Evolutionary conservation across 2,329 filamentous ascomycete species (phyloP), one percentile per base, ranked within the genome.

Genomic region (Botrytis aclada): DNA sequence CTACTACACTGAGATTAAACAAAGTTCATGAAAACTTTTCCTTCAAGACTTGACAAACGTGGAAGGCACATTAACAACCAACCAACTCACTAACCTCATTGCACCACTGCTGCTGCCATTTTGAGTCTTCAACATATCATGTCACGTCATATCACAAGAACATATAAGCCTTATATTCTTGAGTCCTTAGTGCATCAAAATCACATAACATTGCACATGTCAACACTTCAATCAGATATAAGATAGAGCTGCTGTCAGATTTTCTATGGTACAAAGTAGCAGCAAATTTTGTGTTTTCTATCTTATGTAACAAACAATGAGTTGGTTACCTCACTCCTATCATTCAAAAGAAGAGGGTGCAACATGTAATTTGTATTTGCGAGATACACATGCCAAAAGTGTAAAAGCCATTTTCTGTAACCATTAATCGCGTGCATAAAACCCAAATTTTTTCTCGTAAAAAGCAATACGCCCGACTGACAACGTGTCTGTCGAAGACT

Each of bases 381-480:
- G 34, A 62, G 41, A 43, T 61, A n/a, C 34, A 47, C 47, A 61
- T 64, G 39, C 67, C 62, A 60, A 69, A 61, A 32, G 34, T 65
- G 41, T 39, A 63, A 37, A 71, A 73, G 67, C 72, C 67, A 71
- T 75, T 76, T 77, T 77, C 76, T 74, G 69, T 56, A 74, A 76
- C 73, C 74, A 74, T 74, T 70, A 73, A 76, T 75, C 67, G 73
- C 74, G 74, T 73, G 77, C 70, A 74, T 66, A 67, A 72, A 72
- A 73, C 73, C 70, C 61, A 71, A 72, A 20, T 60, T 67, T 66
- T 66, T 71, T 66, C 70, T 58, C 29, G 29, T 70, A 73, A 73
- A 74, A 72, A 76, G 75, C 74, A 77, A 74, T 75, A 74, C 74
- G 74, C 75, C 74, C 67, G 67, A 75, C 70, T 70, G 72, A 69